phyloP scores from a whole-genome alignment of 257 asterid species.

The Solanum appendiculatum region DNA sequence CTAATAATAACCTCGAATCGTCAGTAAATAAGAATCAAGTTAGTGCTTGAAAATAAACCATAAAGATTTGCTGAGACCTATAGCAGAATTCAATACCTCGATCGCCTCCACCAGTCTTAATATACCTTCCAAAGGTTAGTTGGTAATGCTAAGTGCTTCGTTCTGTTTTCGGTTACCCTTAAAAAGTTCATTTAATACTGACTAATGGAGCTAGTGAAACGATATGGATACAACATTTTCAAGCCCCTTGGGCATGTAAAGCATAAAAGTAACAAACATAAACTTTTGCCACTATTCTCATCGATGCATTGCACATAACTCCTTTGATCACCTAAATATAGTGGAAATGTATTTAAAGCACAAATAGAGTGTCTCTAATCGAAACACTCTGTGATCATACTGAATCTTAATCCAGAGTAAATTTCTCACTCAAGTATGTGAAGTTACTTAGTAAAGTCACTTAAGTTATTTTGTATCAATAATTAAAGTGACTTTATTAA shows the following conservation, averaged over 20 bases:
- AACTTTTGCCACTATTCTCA: not conserved
- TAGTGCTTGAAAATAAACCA: not conserved
- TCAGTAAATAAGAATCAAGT: not conserved
- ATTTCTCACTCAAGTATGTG: not conserved
- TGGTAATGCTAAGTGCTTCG: not conserved
- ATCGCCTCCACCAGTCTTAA: not conserved
- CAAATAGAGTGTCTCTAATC: too few species aligned
- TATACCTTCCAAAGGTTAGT: not conserved
- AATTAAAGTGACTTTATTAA: too few species aligned
- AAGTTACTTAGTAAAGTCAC: not conserved
- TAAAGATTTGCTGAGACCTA: not conserved
- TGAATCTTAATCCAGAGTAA: not conserved
- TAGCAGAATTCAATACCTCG: not conserved
- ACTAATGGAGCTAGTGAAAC: not conserved
- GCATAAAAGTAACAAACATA: not conserved
- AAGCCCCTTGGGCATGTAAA: not conserved
- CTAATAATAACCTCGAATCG: not conserved
- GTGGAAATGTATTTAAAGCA: too few species aligned
- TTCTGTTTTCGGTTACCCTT: not conserved
- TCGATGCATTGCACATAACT: not conserved
- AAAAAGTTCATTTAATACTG: not conserved
- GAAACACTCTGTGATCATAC: not conserved
- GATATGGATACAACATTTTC: not conserved
- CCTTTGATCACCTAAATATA: too few species aligned
- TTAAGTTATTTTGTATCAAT: not conserved